Base-by-base conservation (phyloP, 257 asterid species). In the Scutellaria barbata region DNA sequence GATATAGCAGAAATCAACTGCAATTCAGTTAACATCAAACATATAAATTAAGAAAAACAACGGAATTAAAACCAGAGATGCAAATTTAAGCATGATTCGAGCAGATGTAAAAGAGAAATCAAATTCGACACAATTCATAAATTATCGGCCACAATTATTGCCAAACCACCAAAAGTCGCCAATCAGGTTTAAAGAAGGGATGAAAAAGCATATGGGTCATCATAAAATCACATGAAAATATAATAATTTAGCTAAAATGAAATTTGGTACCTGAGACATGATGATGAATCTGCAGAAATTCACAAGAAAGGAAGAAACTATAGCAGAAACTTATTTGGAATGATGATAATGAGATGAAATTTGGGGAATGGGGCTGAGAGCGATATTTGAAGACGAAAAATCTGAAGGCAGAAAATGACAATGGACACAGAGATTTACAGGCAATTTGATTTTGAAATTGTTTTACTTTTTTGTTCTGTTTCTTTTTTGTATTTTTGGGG, bases 261-360 rank as follows among this genome's bases (percentile, higher is more conserved):
- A 3, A 69, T 30, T 14, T 40, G 43, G 69, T 63, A 76, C 80
- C 80, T 76, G 80, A 63, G 76, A 54, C 80, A 76, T 75, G 74
- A 52, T n/a, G 71, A 42, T 62, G 6, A 54, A 35, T 63, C 20
- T 3, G 16, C 22, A 10, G 60, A 10, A 59, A 13, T 43, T 8
- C 45, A 35, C 66, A 20, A 45, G 43, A 54, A 55, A 39, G 17
- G 42, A 52, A 53, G 50, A 69, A 8, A 7, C 30, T 25, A 57
- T 8, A 18, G 67, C 18, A 45, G 63, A 25, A 40, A 37, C 3
- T 45, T 65, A 55, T 58, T 59, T 59, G 70, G 66, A 61, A 61
- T 51, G 75, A 41, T 68, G 79, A 74, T 67, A 51, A 74, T 61
- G 79, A 53, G 62, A 58, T 59, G 74, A 66, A 66, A 60, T 37